Conservation (phyloP, 345 rosid genomes). For the Lepidium aucheri region DNA sequence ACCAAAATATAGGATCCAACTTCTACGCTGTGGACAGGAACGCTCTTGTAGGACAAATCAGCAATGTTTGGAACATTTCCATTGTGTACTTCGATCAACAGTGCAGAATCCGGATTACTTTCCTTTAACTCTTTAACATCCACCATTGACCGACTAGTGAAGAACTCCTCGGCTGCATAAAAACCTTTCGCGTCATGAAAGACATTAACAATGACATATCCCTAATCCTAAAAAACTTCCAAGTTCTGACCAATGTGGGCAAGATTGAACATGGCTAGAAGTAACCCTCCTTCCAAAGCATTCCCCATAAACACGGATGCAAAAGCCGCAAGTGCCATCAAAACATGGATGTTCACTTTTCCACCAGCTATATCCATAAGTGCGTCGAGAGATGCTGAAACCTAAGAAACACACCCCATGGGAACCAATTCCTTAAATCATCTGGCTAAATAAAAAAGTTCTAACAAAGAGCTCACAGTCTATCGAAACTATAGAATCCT, state of each 20-base stretch:
- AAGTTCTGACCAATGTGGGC: conserved; percentile 77
- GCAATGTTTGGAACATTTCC: conserved; percentile 55
- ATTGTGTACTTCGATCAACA: conserved; percentile 54
- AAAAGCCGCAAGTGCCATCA: conserved; percentile 96
- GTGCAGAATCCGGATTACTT: conserved; percentile 77
- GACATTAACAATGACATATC: not conserved
- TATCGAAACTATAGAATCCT: not conserved
- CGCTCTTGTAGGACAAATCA: conserved; percentile 61
- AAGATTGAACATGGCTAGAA: conserved; percentile 93
- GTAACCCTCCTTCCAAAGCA: conserved; percentile 89
- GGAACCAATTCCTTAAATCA: not conserved
- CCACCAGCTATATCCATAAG: conserved; percentile 84
- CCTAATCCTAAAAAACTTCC: not conserved
- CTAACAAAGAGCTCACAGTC: not conserved
- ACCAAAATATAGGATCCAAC: conserved; percentile 85
- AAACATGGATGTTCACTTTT: conserved; percentile 84
- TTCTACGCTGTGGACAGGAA: conserved; percentile 79
- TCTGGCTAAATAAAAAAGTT: not conserved
- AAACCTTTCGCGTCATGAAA: not conserved
- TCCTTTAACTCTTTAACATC: conserved; percentile 94
- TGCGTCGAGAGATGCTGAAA: conserved; percentile 88
- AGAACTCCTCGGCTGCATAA: conserved; percentile 90
- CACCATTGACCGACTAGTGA: conserved; percentile 85
- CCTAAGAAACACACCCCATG: conserved; percentile 33
- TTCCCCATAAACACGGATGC: conserved; percentile 95